Conservation (phyloP, 768 basidiomycete genomes). For the Hygrophoropsis aurantiaca region DNA sequence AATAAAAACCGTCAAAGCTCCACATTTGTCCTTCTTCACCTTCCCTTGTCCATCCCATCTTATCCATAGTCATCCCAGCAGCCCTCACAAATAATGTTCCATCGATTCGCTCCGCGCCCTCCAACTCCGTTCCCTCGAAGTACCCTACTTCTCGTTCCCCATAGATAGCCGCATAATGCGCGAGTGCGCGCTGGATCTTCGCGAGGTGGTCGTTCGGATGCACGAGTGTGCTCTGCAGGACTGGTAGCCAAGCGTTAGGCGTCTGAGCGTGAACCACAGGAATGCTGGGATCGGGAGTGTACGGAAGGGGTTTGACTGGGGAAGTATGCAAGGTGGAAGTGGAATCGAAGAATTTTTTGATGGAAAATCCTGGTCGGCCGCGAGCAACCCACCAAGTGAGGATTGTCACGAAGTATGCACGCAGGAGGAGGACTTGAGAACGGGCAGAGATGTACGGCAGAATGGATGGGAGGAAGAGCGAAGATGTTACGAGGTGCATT, state of each 20-base stretch:
- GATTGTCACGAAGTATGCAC: constrained; percentile 21
- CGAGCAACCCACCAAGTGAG: constrained; percentile 29
- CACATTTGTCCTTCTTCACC: constrained; percentile 26
- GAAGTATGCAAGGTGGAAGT: constrained; percentile 20
- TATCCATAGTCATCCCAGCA: constrained; percentile 29
- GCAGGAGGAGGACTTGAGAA: constrained; percentile 26
- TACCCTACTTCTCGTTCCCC: constrained; percentile 25
- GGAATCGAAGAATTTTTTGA: constrained; percentile 29
- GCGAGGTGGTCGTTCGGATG: constrained; percentile 34
- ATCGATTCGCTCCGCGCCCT: constrained; percentile 31
- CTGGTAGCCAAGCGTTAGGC: constrained; percentile 40
- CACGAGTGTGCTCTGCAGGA: constrained; percentile 37
- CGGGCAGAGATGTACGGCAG: constrained; percentile 13
- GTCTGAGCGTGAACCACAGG: constrained; percentile 14
- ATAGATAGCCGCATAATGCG: constrained; percentile 32
- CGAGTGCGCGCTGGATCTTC: constrained; percentile 34
- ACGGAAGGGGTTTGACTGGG: background rate
- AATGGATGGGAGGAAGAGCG: constrained; percentile 27
- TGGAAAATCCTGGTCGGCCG: constrained; percentile 28
- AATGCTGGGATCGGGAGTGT: constrained; percentile 8
- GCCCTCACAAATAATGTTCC: constrained; percentile 35
- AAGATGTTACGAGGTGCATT: constrained; percentile 30
- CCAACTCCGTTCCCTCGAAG: constrained; percentile 27
- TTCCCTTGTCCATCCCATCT: constrained; percentile 41
- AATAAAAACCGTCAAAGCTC: constrained; percentile 24